Evolutionary conservation across 495 filamentous ascomycete species (phyloP).

Genomic region (Extremus antarcticus): DNA sequence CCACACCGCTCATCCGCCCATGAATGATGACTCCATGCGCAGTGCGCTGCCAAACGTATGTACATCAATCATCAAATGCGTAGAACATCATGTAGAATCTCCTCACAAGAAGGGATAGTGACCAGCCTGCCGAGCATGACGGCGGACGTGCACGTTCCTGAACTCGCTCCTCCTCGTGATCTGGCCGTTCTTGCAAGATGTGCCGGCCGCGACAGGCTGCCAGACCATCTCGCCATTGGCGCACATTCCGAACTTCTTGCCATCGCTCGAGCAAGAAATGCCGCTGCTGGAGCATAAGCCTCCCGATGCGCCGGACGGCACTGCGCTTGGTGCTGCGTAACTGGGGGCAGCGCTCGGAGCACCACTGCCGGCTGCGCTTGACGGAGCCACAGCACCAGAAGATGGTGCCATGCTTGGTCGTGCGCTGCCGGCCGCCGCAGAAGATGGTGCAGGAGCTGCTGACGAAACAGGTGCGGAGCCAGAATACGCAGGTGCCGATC

Average conservation of each 20-base stretch:
- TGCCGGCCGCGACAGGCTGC: conserved; percentile 27
- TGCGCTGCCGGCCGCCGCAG: background rate
- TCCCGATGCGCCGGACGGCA: background rate
- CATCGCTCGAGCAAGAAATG: conserved; percentile 18
- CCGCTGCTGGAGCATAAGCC: background rate
- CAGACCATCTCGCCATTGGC: conserved; percentile 23
- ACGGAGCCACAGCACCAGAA: background rate
- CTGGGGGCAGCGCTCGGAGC: background rate
- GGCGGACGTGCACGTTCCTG: background rate
- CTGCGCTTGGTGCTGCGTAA: background rate
- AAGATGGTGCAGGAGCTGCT: background rate
- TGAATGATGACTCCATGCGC: too few species aligned
- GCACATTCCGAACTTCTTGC: conserved; percentile 27
- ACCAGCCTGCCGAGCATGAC: background rate
- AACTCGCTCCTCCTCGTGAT: conserved; percentile 17
- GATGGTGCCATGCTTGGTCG: background rate
- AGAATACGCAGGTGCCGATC: too few species aligned
- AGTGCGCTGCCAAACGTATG: too few species aligned
- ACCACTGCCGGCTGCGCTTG: background rate
- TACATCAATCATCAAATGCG: too few species aligned
- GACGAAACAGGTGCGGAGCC: background rate
- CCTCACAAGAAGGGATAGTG: too few species aligned
- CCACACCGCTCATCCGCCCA: too few species aligned
- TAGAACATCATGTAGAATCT: too few species aligned
- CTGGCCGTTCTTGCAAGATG: conserved; percentile 23